Percentiles rank a stretch among this genome's conserved stretches.
phyloP scores from a whole-genome alignment of 2,329 filamentous ascomycete species.

The Dactylellina haptotyla region DNA sequence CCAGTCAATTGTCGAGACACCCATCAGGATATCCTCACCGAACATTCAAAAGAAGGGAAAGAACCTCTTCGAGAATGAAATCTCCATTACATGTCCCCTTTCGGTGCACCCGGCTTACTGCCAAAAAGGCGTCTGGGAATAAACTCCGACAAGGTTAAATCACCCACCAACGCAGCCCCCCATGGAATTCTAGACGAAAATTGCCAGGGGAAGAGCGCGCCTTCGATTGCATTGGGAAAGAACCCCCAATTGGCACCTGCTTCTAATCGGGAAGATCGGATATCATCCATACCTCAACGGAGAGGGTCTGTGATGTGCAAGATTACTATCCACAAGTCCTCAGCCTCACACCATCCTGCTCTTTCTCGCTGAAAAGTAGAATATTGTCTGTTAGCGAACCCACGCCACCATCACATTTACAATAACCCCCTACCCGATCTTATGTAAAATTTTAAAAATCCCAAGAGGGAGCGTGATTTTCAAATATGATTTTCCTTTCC shows the following conservation, averaged over 20 bases:
- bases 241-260: constrained; percentile 32
- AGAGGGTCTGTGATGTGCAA: not conserved
- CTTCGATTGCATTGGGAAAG: not conserved
- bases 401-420: too few relatives aligned
- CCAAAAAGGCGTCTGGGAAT: not conserved
- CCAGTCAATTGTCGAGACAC: too few relatives aligned
- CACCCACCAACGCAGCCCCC: too few relatives aligned
- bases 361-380: too few relatives aligned
- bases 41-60: too few relatives aligned
- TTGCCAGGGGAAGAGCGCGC: too few relatives aligned
- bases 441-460: too few relatives aligned
- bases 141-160: not conserved
- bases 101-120: constrained; percentile 25
- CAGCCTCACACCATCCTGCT: constrained; percentile 32
- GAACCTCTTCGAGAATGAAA: not conserved
- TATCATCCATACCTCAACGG: constrained; percentile 37
- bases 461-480: constrained; percentile 1
- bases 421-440: too few relatives aligned
- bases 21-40: too few relatives aligned
- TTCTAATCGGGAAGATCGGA: constrained; percentile 41
- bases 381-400: too few relatives aligned
- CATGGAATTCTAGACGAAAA: too few relatives aligned
- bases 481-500: too few relatives aligned
- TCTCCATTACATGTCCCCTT: constrained; percentile 38
- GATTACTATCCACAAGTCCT: not conserved